These are phyloP conservation scores for Moricandia arvensis DNA, from an alignment of 345 rosid species.

Conservation along the genomic window DNA sequence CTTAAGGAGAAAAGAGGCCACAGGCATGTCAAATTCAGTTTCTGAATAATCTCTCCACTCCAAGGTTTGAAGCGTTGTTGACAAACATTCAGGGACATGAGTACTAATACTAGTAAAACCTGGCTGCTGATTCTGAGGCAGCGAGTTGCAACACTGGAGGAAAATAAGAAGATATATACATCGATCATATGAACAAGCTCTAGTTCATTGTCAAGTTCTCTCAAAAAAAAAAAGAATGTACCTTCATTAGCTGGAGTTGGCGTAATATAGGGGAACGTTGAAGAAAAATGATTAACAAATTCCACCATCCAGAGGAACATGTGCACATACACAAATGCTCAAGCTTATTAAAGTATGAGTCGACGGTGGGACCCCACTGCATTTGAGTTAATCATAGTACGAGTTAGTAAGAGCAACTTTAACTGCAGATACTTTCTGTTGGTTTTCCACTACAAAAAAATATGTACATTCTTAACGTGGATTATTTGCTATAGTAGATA, in stretches of 20 bases:
- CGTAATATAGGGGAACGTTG: background rate
- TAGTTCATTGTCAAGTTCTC: too few relatives aligned
- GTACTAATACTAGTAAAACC: background rate
- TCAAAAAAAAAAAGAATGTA: too few relatives aligned
- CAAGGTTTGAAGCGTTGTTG: background rate
- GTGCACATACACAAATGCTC: background rate
- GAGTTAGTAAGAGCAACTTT: too few relatives aligned
- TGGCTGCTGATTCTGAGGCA: too few relatives aligned
- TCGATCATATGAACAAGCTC: too few relatives aligned
- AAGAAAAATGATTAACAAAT: background rate
- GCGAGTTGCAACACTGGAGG: background rate
- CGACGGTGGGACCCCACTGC: background rate
- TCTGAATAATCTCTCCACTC: background rate
- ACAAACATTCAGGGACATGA: background rate
- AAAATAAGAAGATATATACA: too few relatives aligned
- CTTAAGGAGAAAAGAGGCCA: background rate
- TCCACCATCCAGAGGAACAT: background rate
- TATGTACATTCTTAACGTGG: too few relatives aligned
- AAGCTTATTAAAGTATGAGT: background rate
- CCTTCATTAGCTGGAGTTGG: background rate
- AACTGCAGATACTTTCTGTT: too few relatives aligned
- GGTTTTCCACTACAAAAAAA: too few relatives aligned
- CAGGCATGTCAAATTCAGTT: background rate
- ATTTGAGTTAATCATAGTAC: background rate
- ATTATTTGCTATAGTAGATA: too few relatives aligned